Percentiles rank a stretch among this genome's conserved stretches.
Evolutionary conservation across 1,139 yeast genomes (phyloP).

Genomic region (Candida mesenterica): DNA sequence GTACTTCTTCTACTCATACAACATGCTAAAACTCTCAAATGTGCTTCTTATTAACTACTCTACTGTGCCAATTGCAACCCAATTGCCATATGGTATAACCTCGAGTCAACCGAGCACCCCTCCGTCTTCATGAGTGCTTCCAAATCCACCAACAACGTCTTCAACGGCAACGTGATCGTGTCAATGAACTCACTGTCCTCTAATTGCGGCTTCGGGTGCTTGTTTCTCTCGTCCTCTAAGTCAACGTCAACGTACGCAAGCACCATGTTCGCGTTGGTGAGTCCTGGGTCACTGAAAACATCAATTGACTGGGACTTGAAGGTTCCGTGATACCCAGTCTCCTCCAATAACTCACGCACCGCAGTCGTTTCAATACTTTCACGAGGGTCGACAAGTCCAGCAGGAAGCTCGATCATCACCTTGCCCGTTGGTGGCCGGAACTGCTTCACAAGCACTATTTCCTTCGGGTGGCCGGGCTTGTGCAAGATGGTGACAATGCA

Average conservation of each 20-base stretch:
- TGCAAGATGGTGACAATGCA: slow-evolving; percentile 74
- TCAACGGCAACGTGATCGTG: slow-evolving; percentile 67
- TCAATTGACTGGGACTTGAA: slow-evolving; percentile 42
- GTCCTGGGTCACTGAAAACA: slow-evolving; percentile 88
- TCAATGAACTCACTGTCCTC: slow-evolving; percentile 92
- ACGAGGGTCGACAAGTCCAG: slow-evolving; percentile 85
- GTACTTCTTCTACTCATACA: too few species aligned
- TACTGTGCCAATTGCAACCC: slow-evolving; percentile 42
- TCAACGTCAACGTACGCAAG: slow-evolving; percentile 81
- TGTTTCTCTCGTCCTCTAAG: slow-evolving; percentile 59
- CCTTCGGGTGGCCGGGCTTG: slow-evolving; percentile 42
- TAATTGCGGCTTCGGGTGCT: slow-evolving; percentile 65
- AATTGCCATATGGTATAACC: slow-evolving; percentile 81
- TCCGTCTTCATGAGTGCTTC: slow-evolving; percentile 46
- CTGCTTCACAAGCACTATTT: slow-evolving; percentile 77
- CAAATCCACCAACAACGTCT: slow-evolving; percentile 54
- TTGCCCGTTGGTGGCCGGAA: slow-evolving; percentile 90
- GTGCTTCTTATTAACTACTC: background rate
- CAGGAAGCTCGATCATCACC: slow-evolving; percentile 90
- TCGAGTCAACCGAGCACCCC: slow-evolving; percentile 81
- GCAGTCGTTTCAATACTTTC: slow-evolving; percentile 82
- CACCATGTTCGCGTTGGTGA: slow-evolving; percentile 85
- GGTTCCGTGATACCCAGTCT: slow-evolving; percentile 83
- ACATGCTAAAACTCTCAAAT: too few species aligned
- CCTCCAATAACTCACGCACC: slow-evolving; percentile 81